Evolutionary conservation across 2,329 filamentous ascomycete genomes (phyloP).

Genomic region (Calonectria pseudoreteaudii): DNA sequence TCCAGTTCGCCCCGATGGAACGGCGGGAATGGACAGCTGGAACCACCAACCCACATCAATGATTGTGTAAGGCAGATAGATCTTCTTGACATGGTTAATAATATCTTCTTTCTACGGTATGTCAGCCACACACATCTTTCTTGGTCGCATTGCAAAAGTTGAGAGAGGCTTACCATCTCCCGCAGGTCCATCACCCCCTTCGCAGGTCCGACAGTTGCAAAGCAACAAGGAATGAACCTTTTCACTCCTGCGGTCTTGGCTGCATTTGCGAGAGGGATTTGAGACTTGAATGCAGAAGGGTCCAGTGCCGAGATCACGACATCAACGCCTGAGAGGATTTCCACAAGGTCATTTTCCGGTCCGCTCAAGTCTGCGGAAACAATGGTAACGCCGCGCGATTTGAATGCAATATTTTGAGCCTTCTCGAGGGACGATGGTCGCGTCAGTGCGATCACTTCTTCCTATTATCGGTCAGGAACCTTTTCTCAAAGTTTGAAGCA

Average conservation of each 20-base stretch:
- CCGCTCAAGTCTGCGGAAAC: neutral
- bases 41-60: slow-evolving; percentile 72
- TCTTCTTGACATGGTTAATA: neutral
- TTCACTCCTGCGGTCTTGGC: slow-evolving; percentile 6
- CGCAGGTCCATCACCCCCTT: neutral
- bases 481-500: neutral
- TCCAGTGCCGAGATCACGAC: neutral
- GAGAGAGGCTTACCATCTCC: neutral
- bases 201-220: neutral
- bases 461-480: neutral
- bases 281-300: neutral
- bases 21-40: slow-evolving; percentile 52
- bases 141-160: neutral
- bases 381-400: neutral
- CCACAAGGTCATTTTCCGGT: neutral
- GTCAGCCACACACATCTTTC: neutral
- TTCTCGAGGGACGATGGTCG: slow-evolving; percentile 8
- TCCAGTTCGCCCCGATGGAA: slow-evolving; percentile 41
- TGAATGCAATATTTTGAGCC: neutral
- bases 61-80: slow-evolving; percentile 63
- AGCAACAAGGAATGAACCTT: slow-evolving; percentile 8
- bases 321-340: slow-evolving; percentile 2
- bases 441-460: slow-evolving; percentile 10
- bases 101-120: neutral
- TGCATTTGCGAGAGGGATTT: slow-evolving; percentile 6